Conservation (phyloP, 2,329 filamentous ascomycete species). For the Mollisiaceae sp. region DNA sequence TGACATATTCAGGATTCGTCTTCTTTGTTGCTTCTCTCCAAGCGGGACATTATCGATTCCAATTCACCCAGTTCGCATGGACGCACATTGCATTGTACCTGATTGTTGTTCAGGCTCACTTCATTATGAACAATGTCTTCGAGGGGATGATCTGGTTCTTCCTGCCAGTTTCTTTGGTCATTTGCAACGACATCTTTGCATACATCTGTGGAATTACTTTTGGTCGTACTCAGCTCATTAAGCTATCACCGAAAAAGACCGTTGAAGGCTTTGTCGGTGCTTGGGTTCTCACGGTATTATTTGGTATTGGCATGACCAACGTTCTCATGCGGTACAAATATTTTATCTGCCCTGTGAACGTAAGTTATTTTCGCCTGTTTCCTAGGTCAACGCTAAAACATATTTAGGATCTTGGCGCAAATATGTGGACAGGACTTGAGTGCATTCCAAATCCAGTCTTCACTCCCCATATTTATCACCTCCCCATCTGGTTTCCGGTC, state of each 20-base stretch:
- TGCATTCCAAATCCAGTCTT: conserved; percentile 95
- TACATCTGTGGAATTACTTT: conserved; percentile 98
- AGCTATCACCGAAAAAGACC: conserved; percentile 98
- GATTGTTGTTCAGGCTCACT: conserved; percentile 97
- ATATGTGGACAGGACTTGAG: conserved; percentile 86
- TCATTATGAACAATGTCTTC: conserved; percentile 99
- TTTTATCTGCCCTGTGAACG: conserved; percentile 96
- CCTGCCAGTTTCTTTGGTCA: conserved; percentile 90
- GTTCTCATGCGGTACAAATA: conserved; percentile 90
- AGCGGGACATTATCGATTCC: conserved; percentile 95
- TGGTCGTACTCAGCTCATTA: conserved; percentile 94
- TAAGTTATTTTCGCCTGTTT: conserved; percentile 45
- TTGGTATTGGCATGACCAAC: conserved; percentile 81
- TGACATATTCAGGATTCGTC: conserved; percentile 75
- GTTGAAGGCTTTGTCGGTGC: conserved; percentile 97
- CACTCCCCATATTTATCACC: conserved; percentile 73
- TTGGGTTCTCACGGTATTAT: conserved; percentile 92
- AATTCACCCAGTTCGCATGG: conserved; percentile 99
- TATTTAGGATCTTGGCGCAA: conserved; percentile 79
- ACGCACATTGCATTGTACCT: conserved; percentile 99
- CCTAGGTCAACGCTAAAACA: conserved; percentile 25
- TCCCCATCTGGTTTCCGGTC: conserved; percentile 75
- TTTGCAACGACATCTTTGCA: conserved; percentile 98
- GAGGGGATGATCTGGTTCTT: conserved; percentile 99
- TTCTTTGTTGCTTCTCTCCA: conserved; percentile 96